A percentile compares a stretch with the other conserved stretches of the same genome.
phyloP scores from a whole-genome alignment of 352 stramenopile genomes.

The Thalassiosira livingstoniorum region DNA sequence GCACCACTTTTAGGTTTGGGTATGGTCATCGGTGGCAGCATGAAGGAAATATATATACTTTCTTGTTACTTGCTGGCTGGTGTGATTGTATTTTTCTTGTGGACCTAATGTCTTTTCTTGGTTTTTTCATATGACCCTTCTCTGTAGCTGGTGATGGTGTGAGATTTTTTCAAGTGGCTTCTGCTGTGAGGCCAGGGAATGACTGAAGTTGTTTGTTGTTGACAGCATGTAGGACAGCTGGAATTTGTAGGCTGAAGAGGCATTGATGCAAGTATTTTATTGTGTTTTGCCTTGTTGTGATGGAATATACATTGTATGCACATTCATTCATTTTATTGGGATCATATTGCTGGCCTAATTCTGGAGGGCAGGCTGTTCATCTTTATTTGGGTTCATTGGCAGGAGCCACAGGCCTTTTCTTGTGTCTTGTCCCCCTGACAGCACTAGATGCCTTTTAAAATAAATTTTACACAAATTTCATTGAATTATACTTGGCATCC shows the following conservation, averaged over 20 bases:
- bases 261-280: conserved; percentile 23
- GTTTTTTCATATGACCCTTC: conserved; percentile 1
- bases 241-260: conserved; percentile 2
- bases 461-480: conserved; percentile 6
- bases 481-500: conserved; percentile 46
- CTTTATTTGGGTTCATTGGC: background rate
- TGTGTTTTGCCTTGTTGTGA: conserved; percentile 6
- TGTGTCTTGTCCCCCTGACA: conserved; percentile 7
- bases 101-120: background rate
- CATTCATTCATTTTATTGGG: background rate
- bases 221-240: conserved; percentile 7
- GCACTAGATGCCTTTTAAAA: conserved; percentile 13
- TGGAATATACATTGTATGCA: background rate
- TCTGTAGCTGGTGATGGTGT: background rate
- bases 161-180: background rate
- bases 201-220: background rate
- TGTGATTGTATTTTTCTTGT: background rate
- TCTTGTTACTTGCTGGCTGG: background rate
- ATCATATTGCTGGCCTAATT: background rate
- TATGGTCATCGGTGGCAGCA: background rate
- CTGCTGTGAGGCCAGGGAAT: background rate
- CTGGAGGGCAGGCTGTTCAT: background rate
- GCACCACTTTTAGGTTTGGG: background rate
- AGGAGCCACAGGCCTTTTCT: background rate
- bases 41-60: background rate